Base-by-base conservation (phyloP, 768 basidiomycete species). In the Pilatotrama ljubarskyi region DNA sequence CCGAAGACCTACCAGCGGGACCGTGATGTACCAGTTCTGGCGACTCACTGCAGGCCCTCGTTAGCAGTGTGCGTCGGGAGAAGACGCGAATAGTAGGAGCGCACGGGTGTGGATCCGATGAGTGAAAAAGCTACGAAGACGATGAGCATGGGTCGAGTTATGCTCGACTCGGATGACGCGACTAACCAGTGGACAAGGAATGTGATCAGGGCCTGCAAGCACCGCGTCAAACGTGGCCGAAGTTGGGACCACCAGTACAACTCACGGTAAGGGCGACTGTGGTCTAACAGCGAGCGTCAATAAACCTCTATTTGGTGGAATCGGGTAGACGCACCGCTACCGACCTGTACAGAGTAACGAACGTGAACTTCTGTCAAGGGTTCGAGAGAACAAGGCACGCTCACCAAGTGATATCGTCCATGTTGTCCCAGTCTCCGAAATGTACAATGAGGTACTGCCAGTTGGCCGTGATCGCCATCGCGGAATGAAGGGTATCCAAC, bases 101-200 rank as follows among this genome's bases (percentile, higher is more conserved):
- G 51, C 24, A 68, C 69, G 35, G 26, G 62, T 52, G 36, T 65
- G 62, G n/a, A 63, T 55, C 55, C 55, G 53, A 17, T 56, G 50
- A 7, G 48, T 51, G 49, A 60, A 68, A 66, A 62, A 71, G 59
- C 69, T 70, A 42, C 7, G 13, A 1, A n/a, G 22, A 2, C 1
- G 9, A 7, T 1, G 24, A 18, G 10, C 36, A 46, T 9, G 17
- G 20, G n/a, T 14, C 10, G 17, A n/a, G 2, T 17, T 22, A 13
- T 1, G 3, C 1, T 5, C 8, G 35, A 5, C 1, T 14, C 1
- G 22, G 4, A 20, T 13, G 7, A 24, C 26, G 8, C 9, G 10
- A 44, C 66, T 24, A 13, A 69, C 69, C 66, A 66, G 22, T 69
- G 69, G 3, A 66, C 66, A 51, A 63, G 41, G 63, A 68, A 67